These are phyloP conservation scores for Parathielavia appendiculata DNA, from an alignment of 495 filamentous ascomycete species.

Conservation along the genomic window DNA sequence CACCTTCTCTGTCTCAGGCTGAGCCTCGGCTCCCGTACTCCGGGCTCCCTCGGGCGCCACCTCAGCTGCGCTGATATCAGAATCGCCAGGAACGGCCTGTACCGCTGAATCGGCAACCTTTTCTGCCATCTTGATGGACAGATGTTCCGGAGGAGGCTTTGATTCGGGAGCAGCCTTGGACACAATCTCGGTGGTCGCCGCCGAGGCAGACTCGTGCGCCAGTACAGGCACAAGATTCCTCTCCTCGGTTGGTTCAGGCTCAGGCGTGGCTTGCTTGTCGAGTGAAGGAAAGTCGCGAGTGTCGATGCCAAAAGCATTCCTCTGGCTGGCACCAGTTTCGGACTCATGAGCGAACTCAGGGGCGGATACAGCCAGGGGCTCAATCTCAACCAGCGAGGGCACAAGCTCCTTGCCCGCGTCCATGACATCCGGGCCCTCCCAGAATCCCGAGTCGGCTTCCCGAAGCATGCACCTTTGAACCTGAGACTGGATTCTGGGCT, in stretches of 20 bases:
- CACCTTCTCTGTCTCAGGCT: conserved; percentile 30
- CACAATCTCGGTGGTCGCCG: conserved; percentile 2
- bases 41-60: neutral
- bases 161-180: conserved; percentile 4
- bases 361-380: conserved; percentile 6
- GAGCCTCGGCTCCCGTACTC: conserved; percentile 13
- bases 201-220: neutral
- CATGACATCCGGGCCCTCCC: conserved; percentile 23
- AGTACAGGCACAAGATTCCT: neutral
- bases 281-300: conserved; percentile 16
- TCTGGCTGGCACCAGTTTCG: neutral
- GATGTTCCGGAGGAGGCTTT: conserved; percentile 12
- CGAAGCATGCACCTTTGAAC: conserved; percentile 11
- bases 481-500: conserved; percentile 2
- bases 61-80: neutral
- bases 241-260: neutral
- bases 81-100: no score
- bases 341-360: conserved; percentile 14
- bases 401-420: conserved; percentile 19
- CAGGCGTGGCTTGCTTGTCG: neutral
- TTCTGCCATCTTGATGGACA: conserved; percentile 13
- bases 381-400: conserved; percentile 22
- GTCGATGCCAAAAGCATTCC: conserved; percentile 2
- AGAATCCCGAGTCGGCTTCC: conserved; percentile 34
- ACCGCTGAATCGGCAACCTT: neutral